phyloP scores from a whole-genome alignment of 495 filamentous ascomycete species.

The Cryomyces minteri region DNA sequence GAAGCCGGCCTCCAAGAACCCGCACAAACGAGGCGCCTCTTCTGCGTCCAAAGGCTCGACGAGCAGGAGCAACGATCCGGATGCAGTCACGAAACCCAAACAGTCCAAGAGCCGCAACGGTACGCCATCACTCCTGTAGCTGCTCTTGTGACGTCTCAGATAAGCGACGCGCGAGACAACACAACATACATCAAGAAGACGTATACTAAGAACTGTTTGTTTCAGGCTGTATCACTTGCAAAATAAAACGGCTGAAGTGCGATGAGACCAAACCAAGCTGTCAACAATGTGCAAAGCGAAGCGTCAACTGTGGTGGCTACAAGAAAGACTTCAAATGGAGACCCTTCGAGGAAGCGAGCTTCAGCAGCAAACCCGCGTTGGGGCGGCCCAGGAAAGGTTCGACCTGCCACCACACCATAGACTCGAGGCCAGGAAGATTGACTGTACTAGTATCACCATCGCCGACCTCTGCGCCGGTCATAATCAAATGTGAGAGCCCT shows the following conservation, averaged over 20 bases:
- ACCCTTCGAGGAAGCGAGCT: slow-evolving; percentile 49
- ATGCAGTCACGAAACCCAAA: slow-evolving; percentile 38
- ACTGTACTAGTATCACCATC: too few relatives aligned
- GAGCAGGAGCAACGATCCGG: slow-evolving; percentile 16
- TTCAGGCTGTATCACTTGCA: slow-evolving; percentile 65
- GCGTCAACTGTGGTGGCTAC: slow-evolving; percentile 58
- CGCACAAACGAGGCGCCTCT: slow-evolving; percentile 17
- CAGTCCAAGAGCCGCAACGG: slow-evolving; percentile 76
- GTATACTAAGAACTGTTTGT: not conserved
- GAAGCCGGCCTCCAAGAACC: not conserved
- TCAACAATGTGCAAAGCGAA: slow-evolving; percentile 51
- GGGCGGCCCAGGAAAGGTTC: too few relatives aligned
- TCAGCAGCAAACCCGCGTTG: slow-evolving; percentile 27
- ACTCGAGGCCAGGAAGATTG: too few relatives aligned
- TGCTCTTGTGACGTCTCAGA: not conserved
- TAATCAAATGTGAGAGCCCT: too few relatives aligned
- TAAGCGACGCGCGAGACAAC: not conserved
- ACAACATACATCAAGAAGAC: not conserved
- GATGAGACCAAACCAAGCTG: slow-evolving; percentile 64
- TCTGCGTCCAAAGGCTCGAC: not conserved
- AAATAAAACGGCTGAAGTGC: slow-evolving; percentile 65
- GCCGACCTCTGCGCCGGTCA: too few relatives aligned
- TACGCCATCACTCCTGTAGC: slow-evolving; percentile 23
- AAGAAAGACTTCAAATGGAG: slow-evolving; percentile 78
- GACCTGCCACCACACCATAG: too few relatives aligned